A percentile compares a stretch with the other conserved stretches of the same genome.
Conservation (phyloP, 1,139 yeast species). For the Blastobotrys niveus region DNA sequence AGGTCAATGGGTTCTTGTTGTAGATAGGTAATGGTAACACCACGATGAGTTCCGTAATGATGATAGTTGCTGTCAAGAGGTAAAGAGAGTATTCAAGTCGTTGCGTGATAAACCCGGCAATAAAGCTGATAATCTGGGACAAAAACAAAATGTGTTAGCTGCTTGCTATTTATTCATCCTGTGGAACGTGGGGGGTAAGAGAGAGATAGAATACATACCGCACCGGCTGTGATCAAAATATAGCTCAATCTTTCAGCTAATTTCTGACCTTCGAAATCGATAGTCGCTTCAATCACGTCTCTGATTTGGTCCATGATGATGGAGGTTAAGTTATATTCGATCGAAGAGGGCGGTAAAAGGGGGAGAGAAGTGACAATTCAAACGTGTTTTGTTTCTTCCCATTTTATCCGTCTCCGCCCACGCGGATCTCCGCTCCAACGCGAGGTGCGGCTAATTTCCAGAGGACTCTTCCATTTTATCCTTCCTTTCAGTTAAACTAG, state of each 20-base stretch:
- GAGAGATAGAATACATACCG: slow-evolving; percentile 19
- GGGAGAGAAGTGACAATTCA: not conserved
- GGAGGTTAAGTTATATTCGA: not conserved
- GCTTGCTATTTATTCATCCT: no score
- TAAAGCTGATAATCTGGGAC: slow-evolving; percentile 33
- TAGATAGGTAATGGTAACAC: slow-evolving; percentile 56
- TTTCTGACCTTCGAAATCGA: slow-evolving; percentile 59
- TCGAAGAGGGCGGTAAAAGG: not conserved
- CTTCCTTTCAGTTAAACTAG: not conserved
- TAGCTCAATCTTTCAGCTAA: slow-evolving; percentile 34
- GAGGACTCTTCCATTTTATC: slow-evolving; percentile 3
- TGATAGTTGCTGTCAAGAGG: slow-evolving; percentile 37
- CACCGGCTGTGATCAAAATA: slow-evolving; percentile 32
- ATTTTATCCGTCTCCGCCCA: slow-evolving; percentile 3
- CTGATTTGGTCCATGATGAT: slow-evolving; percentile 25
- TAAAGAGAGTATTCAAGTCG: slow-evolving; percentile 38
- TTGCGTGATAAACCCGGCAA: slow-evolving; percentile 44
- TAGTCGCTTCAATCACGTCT: slow-evolving; percentile 45
- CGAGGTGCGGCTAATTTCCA: not conserved
- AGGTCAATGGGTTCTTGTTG: slow-evolving; percentile 43
- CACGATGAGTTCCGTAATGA: slow-evolving; percentile 38
- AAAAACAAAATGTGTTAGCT: no score
- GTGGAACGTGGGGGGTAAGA: not conserved
- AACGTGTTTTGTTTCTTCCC: not conserved
- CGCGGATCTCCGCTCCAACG: no score